These are phyloP conservation scores for Trichoderma polysporum DNA, from an alignment of 2,329 filamentous ascomycete genomes.

Conservation along the genomic window DNA sequence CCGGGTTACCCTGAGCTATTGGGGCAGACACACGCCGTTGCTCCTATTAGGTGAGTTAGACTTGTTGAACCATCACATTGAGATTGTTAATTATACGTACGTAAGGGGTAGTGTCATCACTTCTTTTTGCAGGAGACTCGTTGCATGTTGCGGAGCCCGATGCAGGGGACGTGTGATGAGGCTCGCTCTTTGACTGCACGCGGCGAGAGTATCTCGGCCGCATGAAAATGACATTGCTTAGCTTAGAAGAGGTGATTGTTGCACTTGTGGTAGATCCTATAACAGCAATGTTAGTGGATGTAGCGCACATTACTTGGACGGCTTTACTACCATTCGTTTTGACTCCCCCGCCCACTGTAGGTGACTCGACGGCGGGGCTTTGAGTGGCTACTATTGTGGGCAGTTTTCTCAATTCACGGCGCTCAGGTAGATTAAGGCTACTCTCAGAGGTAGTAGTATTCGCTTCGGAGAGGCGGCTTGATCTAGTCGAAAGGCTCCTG, in stretches of 20 bases:
- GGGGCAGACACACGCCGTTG: constrained; percentile 33
- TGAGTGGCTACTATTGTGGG: constrained; percentile 12
- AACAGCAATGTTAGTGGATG: background rate
- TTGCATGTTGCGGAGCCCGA: constrained; percentile 22
- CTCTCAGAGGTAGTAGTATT: constrained; percentile 3
- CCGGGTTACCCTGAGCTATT: constrained; percentile 21
- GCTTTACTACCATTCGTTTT: background rate
- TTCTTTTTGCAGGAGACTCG: background rate
- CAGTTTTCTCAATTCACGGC: constrained; percentile 23
- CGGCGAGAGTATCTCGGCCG: constrained; percentile 44
- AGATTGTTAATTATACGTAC: constrained; percentile 18
- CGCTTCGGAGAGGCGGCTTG: background rate
- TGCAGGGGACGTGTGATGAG: constrained; percentile 31
- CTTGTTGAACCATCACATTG: background rate
- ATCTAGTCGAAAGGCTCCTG: background rate
- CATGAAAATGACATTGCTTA: constrained; percentile 25
- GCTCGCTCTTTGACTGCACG: constrained; percentile 50
- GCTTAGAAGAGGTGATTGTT: background rate
- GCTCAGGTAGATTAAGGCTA: constrained; percentile 11
- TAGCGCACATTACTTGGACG: background rate
- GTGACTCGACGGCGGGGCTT: background rate
- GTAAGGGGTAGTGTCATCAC: background rate
- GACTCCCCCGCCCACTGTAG: background rate
- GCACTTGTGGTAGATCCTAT: background rate
- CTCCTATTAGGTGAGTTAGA: background rate